Evolutionary conservation across 768 basidiomycete species (phyloP).

Genomic region (Amanita inopinata): DNA sequence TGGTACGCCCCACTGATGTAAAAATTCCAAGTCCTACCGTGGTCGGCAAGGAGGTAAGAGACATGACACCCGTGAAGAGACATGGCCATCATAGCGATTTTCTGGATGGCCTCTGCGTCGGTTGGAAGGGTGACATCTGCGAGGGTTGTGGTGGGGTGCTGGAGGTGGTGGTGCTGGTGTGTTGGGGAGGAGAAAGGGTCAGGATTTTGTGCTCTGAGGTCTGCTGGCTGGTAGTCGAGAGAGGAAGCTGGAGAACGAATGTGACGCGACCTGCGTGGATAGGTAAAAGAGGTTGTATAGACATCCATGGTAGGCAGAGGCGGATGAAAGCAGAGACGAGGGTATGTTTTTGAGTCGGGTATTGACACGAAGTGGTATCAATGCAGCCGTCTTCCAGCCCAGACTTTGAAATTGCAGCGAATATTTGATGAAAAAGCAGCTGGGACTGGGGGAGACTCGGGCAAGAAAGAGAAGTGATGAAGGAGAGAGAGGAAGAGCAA

Average conservation of each 20-base stretch:
- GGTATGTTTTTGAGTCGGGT: slow-evolving; percentile 37
- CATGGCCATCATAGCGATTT: slow-evolving; percentile 73
- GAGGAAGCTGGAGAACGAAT: slow-evolving; percentile 53
- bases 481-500: neutral
- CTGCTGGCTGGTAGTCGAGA: slow-evolving; percentile 47
- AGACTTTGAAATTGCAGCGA: slow-evolving; percentile 21
- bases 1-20: slow-evolving; percentile 86
- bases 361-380: slow-evolving; percentile 48
- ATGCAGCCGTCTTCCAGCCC: slow-evolving; percentile 26
- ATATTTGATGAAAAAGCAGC: slow-evolving; percentile 19
- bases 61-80: slow-evolving; percentile 77
- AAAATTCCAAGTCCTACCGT: slow-evolving; percentile 77
- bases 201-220: slow-evolving; percentile 34
- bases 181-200: slow-evolving; percentile 21
- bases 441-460: slow-evolving; percentile 18
- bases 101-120: slow-evolving; percentile 68
- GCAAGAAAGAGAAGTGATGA: slow-evolving; percentile 20
- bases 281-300: slow-evolving; percentile 90
- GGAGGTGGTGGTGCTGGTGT: slow-evolving; percentile 30
- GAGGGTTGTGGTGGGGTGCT: slow-evolving; percentile 24
- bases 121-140: slow-evolving; percentile 30
- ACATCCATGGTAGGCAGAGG: slow-evolving; percentile 61
- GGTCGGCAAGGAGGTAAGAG: slow-evolving; percentile 65
- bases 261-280: slow-evolving; percentile 74
- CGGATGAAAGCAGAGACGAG: slow-evolving; percentile 17